Percentiles rank a stretch among this genome's conserved stretches.
phyloP scores from a whole-genome alignment of 2,329 filamentous ascomycete genomes.

The Beauveria varroae region DNA sequence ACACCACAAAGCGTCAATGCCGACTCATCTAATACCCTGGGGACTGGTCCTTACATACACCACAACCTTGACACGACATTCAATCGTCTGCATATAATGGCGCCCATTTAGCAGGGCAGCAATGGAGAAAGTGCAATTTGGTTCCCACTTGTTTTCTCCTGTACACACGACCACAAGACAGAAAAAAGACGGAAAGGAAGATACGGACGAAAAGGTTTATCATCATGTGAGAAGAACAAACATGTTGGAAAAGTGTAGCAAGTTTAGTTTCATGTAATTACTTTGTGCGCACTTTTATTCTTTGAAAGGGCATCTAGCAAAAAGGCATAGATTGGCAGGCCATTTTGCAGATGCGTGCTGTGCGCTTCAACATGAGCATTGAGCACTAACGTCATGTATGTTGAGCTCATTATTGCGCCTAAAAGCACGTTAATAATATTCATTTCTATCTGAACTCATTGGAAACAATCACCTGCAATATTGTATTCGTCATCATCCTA shows the following conservation, averaged over 20 bases:
- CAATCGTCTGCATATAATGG: conserved; percentile 5
- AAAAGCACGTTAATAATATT: no score
- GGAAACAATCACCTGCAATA: no score
- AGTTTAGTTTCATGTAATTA: neutral
- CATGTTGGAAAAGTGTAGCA: conserved; percentile 4
- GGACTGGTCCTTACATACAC: neutral
- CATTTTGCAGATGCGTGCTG: neutral
- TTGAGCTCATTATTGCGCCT: neutral
- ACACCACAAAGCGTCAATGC: conserved; percentile 5
- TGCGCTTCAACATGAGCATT: neutral
- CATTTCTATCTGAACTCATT: no score
- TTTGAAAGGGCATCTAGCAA: neutral
- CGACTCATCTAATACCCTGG: conserved; percentile 6
- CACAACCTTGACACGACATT: conserved; percentile 5
- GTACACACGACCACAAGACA: neutral
- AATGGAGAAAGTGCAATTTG: neutral
- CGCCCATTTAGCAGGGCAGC: neutral
- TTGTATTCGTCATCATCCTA: no score
- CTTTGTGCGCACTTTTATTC: neutral
- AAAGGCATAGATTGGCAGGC: neutral
- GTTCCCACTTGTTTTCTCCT: neutral
- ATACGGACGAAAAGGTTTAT: neutral
- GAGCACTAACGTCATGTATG: neutral
- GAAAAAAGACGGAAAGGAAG: neutral
- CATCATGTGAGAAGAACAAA: neutral